Conservation (phyloP, 225 moss, liverwort and hornwort species). For the Rhytidiadelphus loreus region DNA sequence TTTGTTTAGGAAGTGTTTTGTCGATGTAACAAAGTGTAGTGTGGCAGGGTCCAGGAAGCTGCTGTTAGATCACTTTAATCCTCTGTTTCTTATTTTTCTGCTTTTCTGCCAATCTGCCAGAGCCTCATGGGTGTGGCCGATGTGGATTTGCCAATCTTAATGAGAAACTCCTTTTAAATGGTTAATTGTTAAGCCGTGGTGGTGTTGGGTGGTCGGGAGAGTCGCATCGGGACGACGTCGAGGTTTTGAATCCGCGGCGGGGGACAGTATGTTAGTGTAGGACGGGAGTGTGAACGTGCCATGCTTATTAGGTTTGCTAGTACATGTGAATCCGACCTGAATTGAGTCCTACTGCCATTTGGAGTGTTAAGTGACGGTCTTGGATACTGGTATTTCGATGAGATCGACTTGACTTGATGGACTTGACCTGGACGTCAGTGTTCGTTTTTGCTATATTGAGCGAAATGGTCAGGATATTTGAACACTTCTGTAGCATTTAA, state of each 20-base stretch:
- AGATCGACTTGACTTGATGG: too few species aligned
- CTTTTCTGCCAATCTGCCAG: neutral
- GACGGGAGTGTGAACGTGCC: neutral
- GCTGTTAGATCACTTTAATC: neutral
- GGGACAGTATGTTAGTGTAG: neutral
- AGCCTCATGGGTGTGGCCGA: neutral
- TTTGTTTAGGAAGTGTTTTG: slow-evolving; percentile 17
- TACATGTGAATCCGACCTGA: neutral
- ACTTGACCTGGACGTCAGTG: neutral
- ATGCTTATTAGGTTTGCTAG: neutral
- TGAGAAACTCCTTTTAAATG: slow-evolving; percentile 3
- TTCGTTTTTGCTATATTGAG: neutral
- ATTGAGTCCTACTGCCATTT: neutral
- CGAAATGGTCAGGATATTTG: too few species aligned
- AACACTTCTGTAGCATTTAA: too few species aligned
- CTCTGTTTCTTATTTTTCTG: neutral
- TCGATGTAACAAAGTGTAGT: slow-evolving; percentile 18
- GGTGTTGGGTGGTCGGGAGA: neutral
- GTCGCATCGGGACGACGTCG: neutral
- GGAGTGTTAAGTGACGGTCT: neutral
- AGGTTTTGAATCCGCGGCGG: neutral
- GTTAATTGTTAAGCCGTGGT: neutral
- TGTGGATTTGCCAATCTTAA: slow-evolving; percentile 3
- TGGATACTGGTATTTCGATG: neutral
- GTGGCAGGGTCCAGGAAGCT: slow-evolving; percentile 17